These are phyloP conservation scores for Phanerochaete carnosa DNA, from an alignment of 768 basidiomycete species.

Conservation along the genomic window DNA sequence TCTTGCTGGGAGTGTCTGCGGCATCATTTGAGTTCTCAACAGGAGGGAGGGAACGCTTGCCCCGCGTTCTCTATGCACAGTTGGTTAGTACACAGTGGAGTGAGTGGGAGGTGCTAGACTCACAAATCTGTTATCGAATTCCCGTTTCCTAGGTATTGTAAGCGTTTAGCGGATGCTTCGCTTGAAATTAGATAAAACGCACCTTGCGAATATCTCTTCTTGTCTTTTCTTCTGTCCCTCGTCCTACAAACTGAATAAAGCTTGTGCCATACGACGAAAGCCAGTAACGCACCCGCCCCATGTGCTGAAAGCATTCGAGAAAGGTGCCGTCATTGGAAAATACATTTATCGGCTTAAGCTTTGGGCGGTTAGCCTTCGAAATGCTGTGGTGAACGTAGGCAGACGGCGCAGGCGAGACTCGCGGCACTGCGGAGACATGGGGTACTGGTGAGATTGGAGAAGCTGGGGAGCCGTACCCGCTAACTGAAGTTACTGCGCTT, in stretches of 20 bases:
- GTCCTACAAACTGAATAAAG: constrained; percentile 31
- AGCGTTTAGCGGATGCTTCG: background rate
- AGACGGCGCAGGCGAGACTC: background rate
- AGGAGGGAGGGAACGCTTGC: constrained; percentile 52
- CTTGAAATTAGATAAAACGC: background rate
- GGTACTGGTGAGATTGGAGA: constrained; percentile 22
- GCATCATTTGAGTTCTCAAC: constrained; percentile 28
- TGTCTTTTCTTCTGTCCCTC: constrained; percentile 57
- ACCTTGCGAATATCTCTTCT: constrained; percentile 51
- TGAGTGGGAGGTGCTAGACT: constrained; percentile 25
- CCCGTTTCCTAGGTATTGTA: constrained; percentile 44
- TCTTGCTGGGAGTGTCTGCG: constrained; percentile 40
- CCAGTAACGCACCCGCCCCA: constrained; percentile 42
- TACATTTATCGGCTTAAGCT: constrained; percentile 51
- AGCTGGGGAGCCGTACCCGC: constrained; percentile 28
- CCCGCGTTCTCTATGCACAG: constrained; percentile 46
- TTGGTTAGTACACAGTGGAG: background rate
- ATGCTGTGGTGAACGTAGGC: background rate
- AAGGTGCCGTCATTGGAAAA: constrained; percentile 73
- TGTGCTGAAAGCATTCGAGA: constrained; percentile 58
- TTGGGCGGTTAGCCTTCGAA: constrained; percentile 24
- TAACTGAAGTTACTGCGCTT: constrained; percentile 17
- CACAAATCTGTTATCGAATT: constrained; percentile 62
- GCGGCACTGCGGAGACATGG: constrained; percentile 3
- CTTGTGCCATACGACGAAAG: background rate